Evolutionary conservation across 176 grass and related monocot species (phyloP), one percentile per base, ranked within the genome.

Genomic region (Cymbopogon citratus): DNA sequence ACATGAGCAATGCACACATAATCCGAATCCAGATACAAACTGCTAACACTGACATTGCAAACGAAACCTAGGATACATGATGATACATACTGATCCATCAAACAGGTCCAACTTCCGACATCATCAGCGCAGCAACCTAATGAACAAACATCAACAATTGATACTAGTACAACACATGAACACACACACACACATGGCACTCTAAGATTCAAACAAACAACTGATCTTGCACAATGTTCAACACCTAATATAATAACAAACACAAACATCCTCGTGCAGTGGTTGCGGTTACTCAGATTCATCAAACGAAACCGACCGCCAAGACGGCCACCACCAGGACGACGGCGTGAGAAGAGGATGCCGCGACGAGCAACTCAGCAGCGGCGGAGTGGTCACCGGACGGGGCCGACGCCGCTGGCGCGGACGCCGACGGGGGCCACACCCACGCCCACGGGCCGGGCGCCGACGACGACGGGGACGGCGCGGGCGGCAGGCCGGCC

Each of bases 321-420:
- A 84, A 4, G 11, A 19, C 59, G 21, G 13, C 9, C 40, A 10
- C 5, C 13, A 80, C 7, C 27, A 85, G 3, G 59, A 34, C 40
- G 57, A n/a, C 5, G 43, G 11, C 54, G 46, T 0, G 5, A 63
- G 26, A 6, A 27, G n/a, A 26, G 57, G 57, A 61, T 1, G 23
- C 0, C 3, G 25, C 8, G 31, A 2, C 49, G 18, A 57, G 16
- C 3, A 1, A 1, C 2, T 10, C 5, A 0, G 49, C 46, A 5
- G 76, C 75, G 3, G 69, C 54, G 26, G 51, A 66, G 35, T 31
- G 24, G 8, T 75, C 19, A 23, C 19, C 35, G 13, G 78, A 23
- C 41, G 89, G 65, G 2, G 41, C 23, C 52, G 91, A 71, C 5
- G 80, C 41, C 1, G 79, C 10, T 44, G 43, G 78, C 3, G 16